Evolutionary conservation across 2,329 filamentous ascomycete species (phyloP), one percentile per base, ranked within the genome.

Genomic region (Lithohypha guttulata): DNA sequence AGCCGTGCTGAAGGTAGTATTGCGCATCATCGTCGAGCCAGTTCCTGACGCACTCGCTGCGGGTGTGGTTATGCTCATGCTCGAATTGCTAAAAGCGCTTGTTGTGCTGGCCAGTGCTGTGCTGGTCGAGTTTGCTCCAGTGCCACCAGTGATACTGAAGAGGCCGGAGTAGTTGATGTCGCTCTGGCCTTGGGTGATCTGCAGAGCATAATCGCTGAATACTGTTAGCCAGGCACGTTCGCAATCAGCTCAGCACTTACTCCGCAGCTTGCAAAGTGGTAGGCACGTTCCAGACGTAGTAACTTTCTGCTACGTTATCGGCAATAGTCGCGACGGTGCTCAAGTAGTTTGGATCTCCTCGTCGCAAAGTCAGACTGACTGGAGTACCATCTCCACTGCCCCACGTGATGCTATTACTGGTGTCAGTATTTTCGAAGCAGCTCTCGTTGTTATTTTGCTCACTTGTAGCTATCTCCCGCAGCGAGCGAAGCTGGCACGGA

Each of bases 21-120:
- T 52, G 35, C 81, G 65, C 22, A 76, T 75, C 37, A 81, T 57
- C 29, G 77, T 74, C 6, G 77, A 77, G 18, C 77, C 77, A 34
- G 80, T 55, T 31, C 76, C 75, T 4, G 35, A 30, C 33, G 42
- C 23, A 31, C 36, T 44, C 14, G 46, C 34, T 18, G 39, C 35
- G n/a, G n/a, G n/a, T 25, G 35, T 39, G 29, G 45, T 48, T 31
- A 40, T 36, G 29, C 41, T 39, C 2, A 41, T 27, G n/a, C 42
- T 43, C 8, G 43, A 32, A n/a, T 42, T 41, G 19, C 30, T 40
- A 4, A 39, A 40, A 10, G 48, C 27, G 25, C 42, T 44, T n/a
- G 27, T 34, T 7, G 49, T 44, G 13, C 42, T 32, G 8, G 44
- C 43, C 11, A 41, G 32, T 17, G 51, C 45, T 10, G 52, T 42